phyloP scores from a whole-genome alignment of 257 asterid genomes.

The Penstemon eatonii region DNA sequence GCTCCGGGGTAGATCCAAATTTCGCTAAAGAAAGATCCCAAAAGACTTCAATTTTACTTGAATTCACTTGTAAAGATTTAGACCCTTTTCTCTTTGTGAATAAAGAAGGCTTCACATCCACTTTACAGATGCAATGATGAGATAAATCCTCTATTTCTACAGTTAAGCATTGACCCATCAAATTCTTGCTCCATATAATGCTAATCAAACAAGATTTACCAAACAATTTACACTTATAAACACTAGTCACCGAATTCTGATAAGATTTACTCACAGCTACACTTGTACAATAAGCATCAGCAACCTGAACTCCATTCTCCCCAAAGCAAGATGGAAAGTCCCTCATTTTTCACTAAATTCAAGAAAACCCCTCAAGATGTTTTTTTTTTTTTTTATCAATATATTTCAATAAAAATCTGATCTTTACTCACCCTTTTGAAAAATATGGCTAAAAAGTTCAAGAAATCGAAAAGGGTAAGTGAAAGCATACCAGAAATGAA shows the following conservation, averaged over 20 bases:
- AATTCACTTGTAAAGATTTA: conserved; percentile 48
- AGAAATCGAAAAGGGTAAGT: conserved; percentile 29
- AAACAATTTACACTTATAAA: conserved; percentile 63
- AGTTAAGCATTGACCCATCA: conserved; percentile 88
- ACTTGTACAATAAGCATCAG: conserved; percentile 83
- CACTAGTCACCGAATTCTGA: conserved; percentile 71
- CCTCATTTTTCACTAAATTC: conserved; percentile 52
- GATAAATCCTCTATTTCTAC: conserved; percentile 81
- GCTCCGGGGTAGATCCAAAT: conserved; percentile 90
- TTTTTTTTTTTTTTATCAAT: background rate
- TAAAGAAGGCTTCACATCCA: conserved; percentile 82
- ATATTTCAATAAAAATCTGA: conserved; percentile 19
- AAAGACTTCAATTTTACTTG: conserved; percentile 57
- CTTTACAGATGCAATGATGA: conserved; percentile 68
- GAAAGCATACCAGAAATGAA: conserved; percentile 34
- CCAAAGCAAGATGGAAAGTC: conserved; percentile 97
- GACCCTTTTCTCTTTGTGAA: conserved; percentile 91
- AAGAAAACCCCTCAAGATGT: too few species aligned
- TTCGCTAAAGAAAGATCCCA: conserved; percentile 87
- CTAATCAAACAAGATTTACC: conserved; percentile 70
- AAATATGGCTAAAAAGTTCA: conserved; percentile 1
- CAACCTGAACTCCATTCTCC: conserved; percentile 93
- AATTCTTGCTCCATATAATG: conserved; percentile 76
- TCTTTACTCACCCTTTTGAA: conserved; percentile 28
- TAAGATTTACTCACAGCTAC: conserved; percentile 48